Conservation (phyloP, 208 protist genomes). For the Leishmania aethiopica region DNA sequence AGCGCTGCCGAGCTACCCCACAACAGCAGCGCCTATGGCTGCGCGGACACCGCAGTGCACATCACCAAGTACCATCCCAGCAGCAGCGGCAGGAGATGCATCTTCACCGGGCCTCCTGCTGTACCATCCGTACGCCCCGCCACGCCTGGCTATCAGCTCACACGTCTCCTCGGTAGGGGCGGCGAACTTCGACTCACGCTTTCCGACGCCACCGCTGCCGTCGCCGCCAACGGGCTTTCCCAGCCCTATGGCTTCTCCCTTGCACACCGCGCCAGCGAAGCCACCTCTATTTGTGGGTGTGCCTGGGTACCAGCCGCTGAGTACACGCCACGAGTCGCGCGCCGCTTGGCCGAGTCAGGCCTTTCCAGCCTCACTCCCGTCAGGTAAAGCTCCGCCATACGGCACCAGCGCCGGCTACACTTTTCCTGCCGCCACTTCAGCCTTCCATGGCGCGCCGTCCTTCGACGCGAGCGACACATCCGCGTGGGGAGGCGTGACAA, state of each 20-base stretch:
- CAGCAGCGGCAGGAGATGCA: background rate
- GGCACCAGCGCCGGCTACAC: background rate
- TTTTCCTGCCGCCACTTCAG: background rate
- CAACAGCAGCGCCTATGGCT: background rate
- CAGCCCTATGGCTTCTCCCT: background rate
- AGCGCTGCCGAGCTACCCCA: background rate
- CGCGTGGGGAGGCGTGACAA: background rate
- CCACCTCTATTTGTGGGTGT: constrained; percentile 26
- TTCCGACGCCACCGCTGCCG: background rate
- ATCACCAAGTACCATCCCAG: background rate
- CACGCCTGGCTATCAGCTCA: background rate
- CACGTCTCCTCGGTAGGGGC: background rate
- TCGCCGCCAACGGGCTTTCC: background rate
- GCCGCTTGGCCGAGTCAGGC: background rate
- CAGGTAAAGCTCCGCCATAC: background rate
- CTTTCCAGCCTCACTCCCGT: background rate
- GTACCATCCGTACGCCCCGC: constrained; percentile 3
- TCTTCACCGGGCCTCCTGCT: background rate
- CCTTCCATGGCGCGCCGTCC: background rate
- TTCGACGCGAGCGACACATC: background rate
- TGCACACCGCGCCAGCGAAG: background rate
- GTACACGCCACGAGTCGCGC: background rate
- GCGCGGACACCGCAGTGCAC: background rate
- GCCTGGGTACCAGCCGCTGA: constrained; percentile 12
- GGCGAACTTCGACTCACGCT: background rate